These are phyloP conservation scores for Scedosporium boydii DNA, from an alignment of 2,329 filamentous ascomycete genomes.

Conservation along the genomic window DNA sequence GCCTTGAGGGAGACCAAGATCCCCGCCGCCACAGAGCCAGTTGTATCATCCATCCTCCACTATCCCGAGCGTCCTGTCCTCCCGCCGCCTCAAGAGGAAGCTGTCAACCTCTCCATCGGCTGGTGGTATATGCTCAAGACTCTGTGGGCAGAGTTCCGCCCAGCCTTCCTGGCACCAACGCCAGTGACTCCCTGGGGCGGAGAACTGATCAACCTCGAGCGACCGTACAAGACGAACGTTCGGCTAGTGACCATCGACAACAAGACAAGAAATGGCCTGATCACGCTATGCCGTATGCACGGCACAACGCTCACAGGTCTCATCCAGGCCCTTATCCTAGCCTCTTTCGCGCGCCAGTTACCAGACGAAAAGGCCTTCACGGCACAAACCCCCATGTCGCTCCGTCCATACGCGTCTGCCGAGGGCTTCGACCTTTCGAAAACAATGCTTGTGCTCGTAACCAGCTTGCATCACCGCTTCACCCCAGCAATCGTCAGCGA, in stretches of 20 bases:
- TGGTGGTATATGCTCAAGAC: constrained; percentile 28
- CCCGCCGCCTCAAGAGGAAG: constrained; percentile 28
- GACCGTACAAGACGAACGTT: constrained; percentile 25
- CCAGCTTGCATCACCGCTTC: constrained; percentile 23
- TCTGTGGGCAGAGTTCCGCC: constrained; percentile 30
- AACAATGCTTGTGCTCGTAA: constrained; percentile 31
- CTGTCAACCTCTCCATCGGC: constrained; percentile 29
- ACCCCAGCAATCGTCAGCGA: constrained; percentile 12
- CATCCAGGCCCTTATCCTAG: constrained; percentile 33
- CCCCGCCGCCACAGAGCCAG: not conserved
- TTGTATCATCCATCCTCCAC: constrained; percentile 14
- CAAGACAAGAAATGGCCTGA: constrained; percentile 18
- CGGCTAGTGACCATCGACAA: constrained; percentile 25
- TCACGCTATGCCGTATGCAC: constrained; percentile 29
- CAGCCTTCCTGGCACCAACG: constrained; percentile 24
- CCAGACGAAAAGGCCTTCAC: constrained; percentile 23
- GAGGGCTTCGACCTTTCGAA: constrained; percentile 9
- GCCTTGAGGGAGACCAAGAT: constrained; percentile 24
- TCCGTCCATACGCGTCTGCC: constrained; percentile 27
- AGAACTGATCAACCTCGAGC: constrained; percentile 21
- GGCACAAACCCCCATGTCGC: constrained; percentile 31
- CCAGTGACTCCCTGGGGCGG: constrained; percentile 29
- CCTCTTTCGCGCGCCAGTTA: constrained; percentile 28
- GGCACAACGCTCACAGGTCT: constrained; percentile 37
- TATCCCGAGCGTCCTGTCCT: constrained; percentile 22